These are phyloP conservation scores for Ophiocordyceps camponoti-rufipedis DNA, from an alignment of 2,329 filamentous ascomycete species.

Conservation along the genomic window DNA sequence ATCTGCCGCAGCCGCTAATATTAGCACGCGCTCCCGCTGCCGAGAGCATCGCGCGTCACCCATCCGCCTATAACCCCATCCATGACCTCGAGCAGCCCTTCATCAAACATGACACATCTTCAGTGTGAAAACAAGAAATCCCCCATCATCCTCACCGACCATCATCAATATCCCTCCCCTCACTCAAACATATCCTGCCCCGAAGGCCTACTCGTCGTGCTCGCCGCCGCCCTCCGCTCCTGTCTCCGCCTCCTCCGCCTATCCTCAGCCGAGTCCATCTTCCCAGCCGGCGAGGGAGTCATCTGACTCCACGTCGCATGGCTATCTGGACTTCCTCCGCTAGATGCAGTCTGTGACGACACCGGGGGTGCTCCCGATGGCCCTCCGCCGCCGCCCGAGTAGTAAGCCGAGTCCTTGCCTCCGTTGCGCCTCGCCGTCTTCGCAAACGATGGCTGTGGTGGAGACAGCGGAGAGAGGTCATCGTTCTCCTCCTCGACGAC, in stretches of 20 bases:
- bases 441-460: slow-evolving; percentile 38
- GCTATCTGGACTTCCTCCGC: slow-evolving; percentile 25
- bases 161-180: neutral
- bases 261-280: slow-evolving; percentile 25
- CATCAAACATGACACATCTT: too few relatives aligned
- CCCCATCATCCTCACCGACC: too few relatives aligned
- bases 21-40: too few relatives aligned
- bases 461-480: slow-evolving; percentile 26
- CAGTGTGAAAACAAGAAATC: too few relatives aligned
- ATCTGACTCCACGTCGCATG: slow-evolving; percentile 36
- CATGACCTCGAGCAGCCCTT: too few relatives aligned
- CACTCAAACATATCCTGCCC: slow-evolving; percentile 21
- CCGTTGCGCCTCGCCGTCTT: slow-evolving; percentile 21
- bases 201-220: slow-evolving; percentile 13
- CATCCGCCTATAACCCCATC: too few relatives aligned
- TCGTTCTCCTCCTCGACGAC: slow-evolving; percentile 17
- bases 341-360: slow-evolving; percentile 34
- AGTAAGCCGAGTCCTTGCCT: slow-evolving; percentile 43
- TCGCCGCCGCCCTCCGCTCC: slow-evolving; percentile 27
- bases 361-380: slow-evolving; percentile 24
- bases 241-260: slow-evolving; percentile 34
- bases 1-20: too few relatives aligned
- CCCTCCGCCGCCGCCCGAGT: slow-evolving; percentile 28
- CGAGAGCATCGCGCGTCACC: too few relatives aligned
- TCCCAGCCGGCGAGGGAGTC: slow-evolving; percentile 22